These are phyloP conservation scores for Diospyros kaki DNA, from an alignment of 148 eudicot genomes.

Conservation along the genomic window DNA sequence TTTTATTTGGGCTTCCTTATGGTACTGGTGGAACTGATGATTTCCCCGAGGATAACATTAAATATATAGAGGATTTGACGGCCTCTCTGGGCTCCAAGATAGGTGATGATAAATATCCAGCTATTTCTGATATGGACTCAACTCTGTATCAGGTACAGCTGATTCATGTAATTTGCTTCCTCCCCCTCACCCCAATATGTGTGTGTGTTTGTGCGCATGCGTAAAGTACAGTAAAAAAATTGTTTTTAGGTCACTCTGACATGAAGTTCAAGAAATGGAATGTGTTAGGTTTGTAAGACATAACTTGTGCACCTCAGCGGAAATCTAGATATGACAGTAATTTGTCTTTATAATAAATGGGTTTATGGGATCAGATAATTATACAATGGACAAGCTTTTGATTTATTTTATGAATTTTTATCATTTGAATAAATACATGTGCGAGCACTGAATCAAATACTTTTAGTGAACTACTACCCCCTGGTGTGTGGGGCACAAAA, in stretches of 20 bases:
- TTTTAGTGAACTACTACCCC: no score
- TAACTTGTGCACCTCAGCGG: neutral
- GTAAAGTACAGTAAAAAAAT: neutral
- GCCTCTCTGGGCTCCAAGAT: constrained; percentile 52
- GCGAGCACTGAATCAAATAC: no score
- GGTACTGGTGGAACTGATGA: constrained; percentile 35
- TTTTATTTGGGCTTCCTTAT: constrained; percentile 56
- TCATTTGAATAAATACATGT: no score
- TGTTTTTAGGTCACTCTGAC: neutral
- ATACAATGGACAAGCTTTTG: no score
- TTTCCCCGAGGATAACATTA: constrained; percentile 45
- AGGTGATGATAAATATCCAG: constrained; percentile 27
- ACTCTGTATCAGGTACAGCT: constrained; percentile 39
- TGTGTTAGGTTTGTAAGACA: neutral
- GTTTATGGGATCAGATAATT: neutral
- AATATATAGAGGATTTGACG: constrained; percentile 51
- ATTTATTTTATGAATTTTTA: no score
- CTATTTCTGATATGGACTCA: constrained; percentile 25
- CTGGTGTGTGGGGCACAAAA: no score
- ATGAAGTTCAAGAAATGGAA: neutral
- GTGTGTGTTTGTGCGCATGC: no score
- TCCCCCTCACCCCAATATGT: neutral
- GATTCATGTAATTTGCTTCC: neutral
- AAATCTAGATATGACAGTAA: neutral
- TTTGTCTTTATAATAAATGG: neutral